phyloP scores from a whole-genome alignment of 768 basidiomycete genomes.

The Pleurotus tuber-regium region DNA sequence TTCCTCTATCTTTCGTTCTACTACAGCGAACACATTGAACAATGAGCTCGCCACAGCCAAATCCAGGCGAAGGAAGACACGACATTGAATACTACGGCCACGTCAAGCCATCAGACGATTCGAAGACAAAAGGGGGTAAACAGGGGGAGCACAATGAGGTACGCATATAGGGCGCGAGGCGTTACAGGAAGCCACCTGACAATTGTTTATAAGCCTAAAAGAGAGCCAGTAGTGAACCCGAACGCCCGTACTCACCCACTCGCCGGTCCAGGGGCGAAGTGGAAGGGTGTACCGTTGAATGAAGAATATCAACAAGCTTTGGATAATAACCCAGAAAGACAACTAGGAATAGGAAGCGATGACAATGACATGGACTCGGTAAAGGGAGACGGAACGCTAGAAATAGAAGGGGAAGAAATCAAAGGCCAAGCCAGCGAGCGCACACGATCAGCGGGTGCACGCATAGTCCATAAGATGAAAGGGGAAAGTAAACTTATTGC shows the following conservation, averaged over 20 bases:
- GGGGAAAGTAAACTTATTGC: conserved; percentile 1
- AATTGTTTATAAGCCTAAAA: too few relatives aligned
- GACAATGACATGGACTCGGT: neutral
- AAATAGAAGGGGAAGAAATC: neutral
- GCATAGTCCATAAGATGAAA: neutral
- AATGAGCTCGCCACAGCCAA: neutral
- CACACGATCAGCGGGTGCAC: neutral
- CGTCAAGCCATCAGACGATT: conserved; percentile 1
- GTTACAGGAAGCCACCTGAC: neutral
- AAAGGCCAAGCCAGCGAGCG: neutral
- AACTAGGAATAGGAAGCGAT: conserved; percentile 1
- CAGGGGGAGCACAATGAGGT: neutral
- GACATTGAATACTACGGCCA: neutral
- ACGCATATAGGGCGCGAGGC: neutral
- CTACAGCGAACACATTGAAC: too few relatives aligned
- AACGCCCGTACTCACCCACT: conserved; percentile 19
- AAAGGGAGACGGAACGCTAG: neutral
- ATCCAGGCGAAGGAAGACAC: neutral
- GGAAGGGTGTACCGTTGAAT: conserved; percentile 17
- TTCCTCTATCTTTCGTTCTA: too few relatives aligned
- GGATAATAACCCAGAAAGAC: conserved; percentile 17
- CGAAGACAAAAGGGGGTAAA: neutral
- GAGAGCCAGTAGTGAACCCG: conserved; percentile 13
- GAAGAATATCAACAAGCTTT: conserved; percentile 18
- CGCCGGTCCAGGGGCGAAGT: conserved; percentile 13